phyloP scores from a whole-genome alignment of 2,329 filamentous ascomycete species.

The Nannizzia gypsea region DNA sequence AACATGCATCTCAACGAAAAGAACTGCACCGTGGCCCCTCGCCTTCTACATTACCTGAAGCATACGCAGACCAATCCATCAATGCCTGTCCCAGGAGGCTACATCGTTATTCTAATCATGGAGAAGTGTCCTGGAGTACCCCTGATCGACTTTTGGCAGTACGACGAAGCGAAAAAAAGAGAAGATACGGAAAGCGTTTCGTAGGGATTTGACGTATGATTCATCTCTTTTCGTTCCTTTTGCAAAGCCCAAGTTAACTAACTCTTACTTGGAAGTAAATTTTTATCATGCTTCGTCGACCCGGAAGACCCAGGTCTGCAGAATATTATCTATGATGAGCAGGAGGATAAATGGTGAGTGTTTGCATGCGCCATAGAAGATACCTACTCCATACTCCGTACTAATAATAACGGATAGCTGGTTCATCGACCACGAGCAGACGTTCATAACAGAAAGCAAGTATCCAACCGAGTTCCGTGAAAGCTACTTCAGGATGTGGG shows the following conservation, averaged over 20 bases:
- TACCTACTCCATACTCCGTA: no score
- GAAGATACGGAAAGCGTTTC: constrained; percentile 9
- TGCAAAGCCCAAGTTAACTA: background rate
- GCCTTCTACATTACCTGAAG: background rate
- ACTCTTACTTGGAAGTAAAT: background rate
- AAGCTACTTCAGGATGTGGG: no score
- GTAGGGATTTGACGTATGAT: background rate
- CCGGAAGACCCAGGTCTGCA: background rate
- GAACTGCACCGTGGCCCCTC: constrained; percentile 3
- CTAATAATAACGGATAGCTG: background rate
- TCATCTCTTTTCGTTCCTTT: no score
- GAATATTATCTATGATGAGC: constrained; percentile 7
- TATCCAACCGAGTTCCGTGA: no score
- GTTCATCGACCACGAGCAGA: background rate
- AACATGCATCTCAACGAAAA: background rate
- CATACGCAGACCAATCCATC: background rate
- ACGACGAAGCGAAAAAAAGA: background rate
- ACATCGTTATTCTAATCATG: constrained; percentile 9
- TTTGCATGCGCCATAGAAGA: no score
- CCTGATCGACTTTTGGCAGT: constrained; percentile 6
- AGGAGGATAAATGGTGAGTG: constrained; percentile 6
- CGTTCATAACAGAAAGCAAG: no score
- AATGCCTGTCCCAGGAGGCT: constrained; percentile 8
- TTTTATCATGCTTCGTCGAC: background rate
- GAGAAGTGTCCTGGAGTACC: constrained; percentile 10